phyloP scores from a whole-genome alignment of 2,329 filamentous ascomycete species.

The Trichophyton schoenleinii region DNA sequence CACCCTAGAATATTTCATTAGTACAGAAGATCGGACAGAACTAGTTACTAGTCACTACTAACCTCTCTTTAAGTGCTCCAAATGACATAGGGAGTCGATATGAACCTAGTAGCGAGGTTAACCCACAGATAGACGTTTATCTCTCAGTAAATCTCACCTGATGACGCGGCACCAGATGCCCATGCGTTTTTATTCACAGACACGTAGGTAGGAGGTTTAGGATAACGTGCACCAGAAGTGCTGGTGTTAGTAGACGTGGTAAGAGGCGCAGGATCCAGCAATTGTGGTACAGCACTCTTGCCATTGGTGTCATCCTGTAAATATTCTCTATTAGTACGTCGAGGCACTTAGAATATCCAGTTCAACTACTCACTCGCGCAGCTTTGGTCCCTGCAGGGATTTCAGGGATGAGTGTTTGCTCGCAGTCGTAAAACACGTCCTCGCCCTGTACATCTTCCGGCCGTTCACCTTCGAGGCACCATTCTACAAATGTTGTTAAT shows the following conservation, averaged over 20 bases:
- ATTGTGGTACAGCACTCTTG: neutral
- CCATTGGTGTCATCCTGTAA: neutral
- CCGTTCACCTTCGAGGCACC: neutral
- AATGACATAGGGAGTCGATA: constrained; percentile 5
- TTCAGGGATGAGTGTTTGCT: neutral
- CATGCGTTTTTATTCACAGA: neutral
- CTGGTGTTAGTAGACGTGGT: neutral
- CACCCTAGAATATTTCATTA: constrained; percentile 2
- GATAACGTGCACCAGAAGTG: neutral
- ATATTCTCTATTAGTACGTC: neutral
- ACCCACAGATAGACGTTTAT: neutral
- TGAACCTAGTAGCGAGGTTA: neutral
- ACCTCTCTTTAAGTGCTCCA: constrained; percentile 7
- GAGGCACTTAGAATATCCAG: neutral
- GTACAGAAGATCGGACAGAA: neutral
- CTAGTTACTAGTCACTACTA: neutral
- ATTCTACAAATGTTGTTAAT: constrained; percentile 2
- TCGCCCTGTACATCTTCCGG: neutral
- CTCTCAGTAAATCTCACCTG: neutral
- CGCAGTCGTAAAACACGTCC: neutral
- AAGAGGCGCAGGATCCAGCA: neutral
- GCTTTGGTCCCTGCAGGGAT: neutral
- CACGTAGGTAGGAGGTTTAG: neutral
- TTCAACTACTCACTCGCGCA: neutral
- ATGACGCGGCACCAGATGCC: neutral